Percentiles rank a stretch among this genome's conserved stretches.
Evolutionary conservation across 345 rosid genomes (phyloP).

Genomic region (Eucalyptus rudis): DNA sequence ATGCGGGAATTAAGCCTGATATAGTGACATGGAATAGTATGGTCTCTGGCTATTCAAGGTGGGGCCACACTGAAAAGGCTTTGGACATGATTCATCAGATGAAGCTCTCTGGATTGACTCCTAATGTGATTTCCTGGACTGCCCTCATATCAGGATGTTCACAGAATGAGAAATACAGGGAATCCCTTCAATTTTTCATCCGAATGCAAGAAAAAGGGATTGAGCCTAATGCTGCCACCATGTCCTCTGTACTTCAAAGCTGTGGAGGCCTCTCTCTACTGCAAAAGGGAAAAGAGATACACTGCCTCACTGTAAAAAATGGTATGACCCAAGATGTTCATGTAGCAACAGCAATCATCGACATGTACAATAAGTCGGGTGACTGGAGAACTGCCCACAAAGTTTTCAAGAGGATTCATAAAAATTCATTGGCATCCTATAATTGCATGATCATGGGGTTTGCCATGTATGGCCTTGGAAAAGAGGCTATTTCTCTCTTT

Average conservation of each 20-base stretch:
- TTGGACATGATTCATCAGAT: constrained; percentile 31
- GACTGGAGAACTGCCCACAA: constrained; percentile 22
- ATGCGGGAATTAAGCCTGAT: constrained; percentile 49
- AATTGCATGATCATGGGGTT: constrained; percentile 73
- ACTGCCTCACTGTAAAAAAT: constrained; percentile 30
- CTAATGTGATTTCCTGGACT: constrained; percentile 72
- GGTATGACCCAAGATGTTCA: constrained; percentile 25
- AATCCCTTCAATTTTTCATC: constrained; percentile 25
- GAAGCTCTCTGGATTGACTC: constrained; percentile 28
- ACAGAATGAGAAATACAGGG: constrained; percentile 22
- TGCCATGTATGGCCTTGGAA: constrained; percentile 45
- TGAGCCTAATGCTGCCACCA: constrained; percentile 34
- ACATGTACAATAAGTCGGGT: constrained; percentile 59
- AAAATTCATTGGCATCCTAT: constrained; percentile 44
- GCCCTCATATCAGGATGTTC: constrained; percentile 53
- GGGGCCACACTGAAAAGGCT: constrained; percentile 42
- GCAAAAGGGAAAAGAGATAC: constrained; percentile 43
- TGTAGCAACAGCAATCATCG: constrained; percentile 52
- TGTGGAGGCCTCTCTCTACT: constrained; percentile 39
- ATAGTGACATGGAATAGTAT: constrained; percentile 55
- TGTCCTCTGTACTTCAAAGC: constrained; percentile 27
- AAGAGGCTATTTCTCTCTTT: constrained; percentile 47
- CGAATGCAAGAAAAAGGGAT: constrained; percentile 32
- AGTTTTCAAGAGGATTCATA: constrained; percentile 29
- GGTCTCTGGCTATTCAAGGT: constrained; percentile 45